These are phyloP conservation scores for Chlamydomonas sp. DNA, from an alignment of 139 green algal genomes.

Conservation along the genomic window DNA sequence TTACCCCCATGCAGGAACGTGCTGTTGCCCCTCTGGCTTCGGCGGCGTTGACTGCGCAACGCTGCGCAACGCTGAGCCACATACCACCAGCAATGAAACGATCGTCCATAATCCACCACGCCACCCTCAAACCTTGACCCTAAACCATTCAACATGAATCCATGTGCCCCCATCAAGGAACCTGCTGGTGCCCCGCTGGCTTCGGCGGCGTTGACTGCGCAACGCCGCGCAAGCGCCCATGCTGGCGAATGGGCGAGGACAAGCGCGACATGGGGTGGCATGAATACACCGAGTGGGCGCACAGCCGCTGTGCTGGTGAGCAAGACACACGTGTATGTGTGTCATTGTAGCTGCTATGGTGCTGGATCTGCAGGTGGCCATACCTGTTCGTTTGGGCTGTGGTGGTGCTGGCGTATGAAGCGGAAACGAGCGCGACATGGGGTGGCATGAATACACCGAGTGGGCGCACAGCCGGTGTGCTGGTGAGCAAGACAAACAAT, in stretches of 20 bases:
- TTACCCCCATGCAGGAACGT: too few species aligned
- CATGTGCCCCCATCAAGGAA: too few species aligned
- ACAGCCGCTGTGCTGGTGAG: conserved; percentile 29
- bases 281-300: conserved; percentile 24
- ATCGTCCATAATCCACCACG: too few species aligned
- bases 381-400: not conserved
- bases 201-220: conserved; percentile 40
- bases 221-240: conserved; percentile 33
- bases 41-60: too few species aligned
- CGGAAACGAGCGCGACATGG: conserved; percentile 30
- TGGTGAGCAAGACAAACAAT: too few species aligned
- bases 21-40: too few species aligned
- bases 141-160: too few species aligned
- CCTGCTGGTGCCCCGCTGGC: conserved; percentile 37
- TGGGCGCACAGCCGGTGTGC: conserved; percentile 22
- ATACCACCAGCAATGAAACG: too few species aligned
- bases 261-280: conserved; percentile 27
- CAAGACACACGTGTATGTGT: not conserved
- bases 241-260: conserved; percentile 39
- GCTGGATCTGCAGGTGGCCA: not conserved
- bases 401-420: conserved; percentile 40
- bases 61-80: too few species aligned
- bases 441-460: conserved; percentile 17
- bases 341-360: not conserved
- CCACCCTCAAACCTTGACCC: too few species aligned